Base-by-base conservation (phyloP, 257 asterid species). In the Cordia subcordata region DNA sequence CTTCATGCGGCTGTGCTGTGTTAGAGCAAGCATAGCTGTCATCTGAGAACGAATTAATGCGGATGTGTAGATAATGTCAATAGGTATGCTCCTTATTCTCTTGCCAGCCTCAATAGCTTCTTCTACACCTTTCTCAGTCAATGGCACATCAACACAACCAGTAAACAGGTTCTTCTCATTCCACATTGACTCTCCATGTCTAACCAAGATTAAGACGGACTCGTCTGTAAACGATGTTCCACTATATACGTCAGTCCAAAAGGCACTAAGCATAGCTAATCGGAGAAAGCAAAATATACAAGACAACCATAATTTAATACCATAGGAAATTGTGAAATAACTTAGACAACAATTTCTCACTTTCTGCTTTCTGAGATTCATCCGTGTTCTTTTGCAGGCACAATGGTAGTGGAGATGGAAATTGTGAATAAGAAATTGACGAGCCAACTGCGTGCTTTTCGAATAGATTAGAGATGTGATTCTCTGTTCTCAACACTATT, bases 151-250 rank as follows among this genome's bases (percentile, higher is more conserved):
- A 50, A 90, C 97, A 68, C 97, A 90, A 66, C 97, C 96, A 27
- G 97, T 90, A 73, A 90, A 90, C 50, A 87, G 81, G 67, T 90
- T 87, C 78, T 90, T 90, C 79, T 87, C 97, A 5, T 90, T 90
- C 97, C 97, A 90, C 96, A 83, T 82, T n/a, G 97, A 90, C 66
- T 90, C 94, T 55, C 97, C 97, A 57, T 90, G 97, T 44, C 97
- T 67, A 73, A 90, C 68, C 78, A 90, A 75, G 52, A 90, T 85
- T 78, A 90, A 79, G 60, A 78, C 55, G 58, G 93, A 85, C 65
- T 90, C 95, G 54, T 81, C 93, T 90, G 72, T 45, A 59, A 21
- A 19, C 16, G 60, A 42, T 42, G 10, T 42, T 42, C 3, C 47
- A 42, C 15, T 10, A 42, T 23, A 33, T 45, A 49, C 62, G n/a